phyloP scores from a whole-genome alignment of 2,329 filamentous ascomycete genomes.

The Colletotrichum echinochloae region DNA sequence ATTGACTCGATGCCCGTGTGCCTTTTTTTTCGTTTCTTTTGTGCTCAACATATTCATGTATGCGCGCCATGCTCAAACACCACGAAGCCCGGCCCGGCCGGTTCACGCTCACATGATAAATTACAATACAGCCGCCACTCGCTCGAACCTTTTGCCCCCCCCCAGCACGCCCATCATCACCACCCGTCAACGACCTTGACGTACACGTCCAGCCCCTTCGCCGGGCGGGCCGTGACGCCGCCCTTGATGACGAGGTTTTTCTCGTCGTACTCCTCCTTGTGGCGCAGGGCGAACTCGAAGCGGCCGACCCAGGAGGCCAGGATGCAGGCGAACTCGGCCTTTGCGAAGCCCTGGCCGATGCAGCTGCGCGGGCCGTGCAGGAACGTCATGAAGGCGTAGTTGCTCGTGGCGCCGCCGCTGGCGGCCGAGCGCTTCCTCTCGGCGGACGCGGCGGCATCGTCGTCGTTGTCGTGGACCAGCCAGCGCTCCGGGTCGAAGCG shows the following conservation, averaged over 20 bases:
- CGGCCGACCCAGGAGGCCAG: constrained; percentile 81
- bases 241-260: constrained; percentile 74
- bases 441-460: constrained; percentile 19
- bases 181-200: constrained; percentile 57
- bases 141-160: neutral
- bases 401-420: constrained; percentile 78
- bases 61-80: neutral
- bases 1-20: neutral
- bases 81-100: neutral
- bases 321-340: constrained; percentile 86
- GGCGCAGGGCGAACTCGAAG: constrained; percentile 72
- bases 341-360: constrained; percentile 85
- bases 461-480: constrained; percentile 62
- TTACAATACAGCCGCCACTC: neutral
- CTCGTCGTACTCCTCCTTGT: constrained; percentile 74
- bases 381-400: constrained; percentile 85
- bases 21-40: neutral
- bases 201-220: constrained; percentile 77
- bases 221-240: constrained; percentile 78
- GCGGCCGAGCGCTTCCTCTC: constrained; percentile 59
- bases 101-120: constrained; percentile 3
- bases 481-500: constrained; percentile 85
- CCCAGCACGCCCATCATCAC: neutral
- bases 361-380: constrained; percentile 88
- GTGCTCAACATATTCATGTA: neutral